phyloP scores from a whole-genome alignment of 345 rosid species.

The Clausena lansium region DNA sequence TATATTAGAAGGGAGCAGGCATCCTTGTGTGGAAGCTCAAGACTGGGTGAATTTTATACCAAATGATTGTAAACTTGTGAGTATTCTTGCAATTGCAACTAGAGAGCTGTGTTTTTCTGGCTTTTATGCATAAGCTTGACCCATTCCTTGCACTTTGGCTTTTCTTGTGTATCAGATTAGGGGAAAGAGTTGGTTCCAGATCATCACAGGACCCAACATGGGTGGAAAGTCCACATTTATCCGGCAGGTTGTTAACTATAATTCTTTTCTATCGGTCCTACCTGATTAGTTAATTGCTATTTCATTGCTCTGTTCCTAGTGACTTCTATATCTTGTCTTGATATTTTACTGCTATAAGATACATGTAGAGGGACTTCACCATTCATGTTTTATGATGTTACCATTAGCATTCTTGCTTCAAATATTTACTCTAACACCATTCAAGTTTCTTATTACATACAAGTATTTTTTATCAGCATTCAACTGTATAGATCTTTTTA shows the following conservation, averaged over 20 bases:
- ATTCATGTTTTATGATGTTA: background rate
- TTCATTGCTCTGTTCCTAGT: background rate
- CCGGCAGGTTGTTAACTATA: constrained; percentile 67
- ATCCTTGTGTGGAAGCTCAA: constrained; percentile 99
- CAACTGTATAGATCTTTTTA: no score
- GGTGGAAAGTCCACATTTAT: constrained; percentile 98
- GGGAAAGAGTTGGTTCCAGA: constrained; percentile 95
- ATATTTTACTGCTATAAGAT: background rate
- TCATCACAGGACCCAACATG: constrained; percentile 98
- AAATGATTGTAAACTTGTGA: constrained; percentile 91
- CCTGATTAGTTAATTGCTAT: background rate
- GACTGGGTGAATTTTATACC: constrained; percentile 99
- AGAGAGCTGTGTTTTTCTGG: background rate
- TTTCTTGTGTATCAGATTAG: constrained; percentile 56
- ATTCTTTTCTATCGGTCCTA: background rate
- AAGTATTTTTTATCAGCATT: no score
- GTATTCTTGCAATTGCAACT: constrained; percentile 24
- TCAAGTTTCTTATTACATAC: background rate
- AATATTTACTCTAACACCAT: background rate
- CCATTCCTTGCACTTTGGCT: constrained; percentile 18
- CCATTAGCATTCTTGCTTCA: background rate
- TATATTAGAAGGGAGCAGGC: constrained; percentile 85
- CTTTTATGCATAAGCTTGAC: constrained; percentile 24
- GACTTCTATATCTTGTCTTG: background rate
- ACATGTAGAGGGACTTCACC: background rate